phyloP scores from a whole-genome alignment of 192 early-diverging fungal species.

The Oehlia diaphana region DNA sequence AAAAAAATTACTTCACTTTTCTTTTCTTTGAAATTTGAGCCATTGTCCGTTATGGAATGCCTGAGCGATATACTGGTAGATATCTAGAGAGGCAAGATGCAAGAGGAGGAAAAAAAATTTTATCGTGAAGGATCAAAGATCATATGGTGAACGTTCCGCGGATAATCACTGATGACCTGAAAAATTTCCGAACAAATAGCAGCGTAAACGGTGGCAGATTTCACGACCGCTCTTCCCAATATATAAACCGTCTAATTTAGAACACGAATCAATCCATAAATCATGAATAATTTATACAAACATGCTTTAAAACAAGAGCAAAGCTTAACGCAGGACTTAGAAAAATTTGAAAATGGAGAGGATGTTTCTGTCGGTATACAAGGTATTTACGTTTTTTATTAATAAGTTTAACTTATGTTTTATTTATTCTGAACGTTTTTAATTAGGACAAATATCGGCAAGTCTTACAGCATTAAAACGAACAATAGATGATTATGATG shows the following conservation, averaged over 20 bases:
- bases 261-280: no score
- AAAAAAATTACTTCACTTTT: constrained; percentile 52
- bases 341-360: constrained; percentile 54
- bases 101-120: neutral
- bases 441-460: constrained; percentile 55
- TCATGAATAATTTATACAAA: constrained; percentile 61
- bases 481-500: constrained; percentile 60
- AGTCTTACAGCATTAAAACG: constrained; percentile 50
- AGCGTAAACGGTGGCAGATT: no score
- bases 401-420: no score
- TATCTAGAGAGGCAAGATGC: neutral
- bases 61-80: neutral
- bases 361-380: constrained; percentile 59
- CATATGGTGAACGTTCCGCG: no score
- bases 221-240: no score
- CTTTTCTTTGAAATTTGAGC: constrained; percentile 74
- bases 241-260: no score
- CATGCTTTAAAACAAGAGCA: constrained; percentile 59
- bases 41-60: constrained; percentile 27
- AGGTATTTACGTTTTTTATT: constrained; percentile 39
- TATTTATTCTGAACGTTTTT: neutral
- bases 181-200: no score
- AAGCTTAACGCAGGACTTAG: constrained; percentile 49
- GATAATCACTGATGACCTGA: no score
- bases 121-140: no score